Conservation (phyloP, 768 basidiomycete species). For the Sistotremastrum suecicum region DNA sequence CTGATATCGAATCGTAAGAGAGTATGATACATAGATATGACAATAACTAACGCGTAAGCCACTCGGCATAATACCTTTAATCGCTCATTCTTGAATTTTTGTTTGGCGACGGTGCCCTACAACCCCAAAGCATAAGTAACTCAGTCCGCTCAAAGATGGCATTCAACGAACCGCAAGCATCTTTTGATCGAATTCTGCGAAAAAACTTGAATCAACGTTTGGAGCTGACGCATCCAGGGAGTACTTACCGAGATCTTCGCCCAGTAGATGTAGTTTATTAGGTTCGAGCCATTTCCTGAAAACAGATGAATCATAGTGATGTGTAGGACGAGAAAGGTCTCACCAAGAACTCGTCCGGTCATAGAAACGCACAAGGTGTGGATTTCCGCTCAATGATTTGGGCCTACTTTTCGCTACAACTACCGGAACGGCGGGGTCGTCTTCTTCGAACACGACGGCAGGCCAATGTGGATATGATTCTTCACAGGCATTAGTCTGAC, state of each 20-base stretch:
- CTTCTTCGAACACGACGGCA: constrained; percentile 56
- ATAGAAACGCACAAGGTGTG: constrained; percentile 69
- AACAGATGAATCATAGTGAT: neutral
- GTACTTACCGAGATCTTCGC: constrained; percentile 53
- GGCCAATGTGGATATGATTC: constrained; percentile 83
- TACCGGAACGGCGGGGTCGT: constrained; percentile 41
- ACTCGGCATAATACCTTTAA: no score
- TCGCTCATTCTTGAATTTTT: no score
- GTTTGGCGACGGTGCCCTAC: no score
- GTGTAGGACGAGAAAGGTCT: constrained; percentile 7
- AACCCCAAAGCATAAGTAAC: no score
- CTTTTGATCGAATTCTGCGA: constrained; percentile 49
- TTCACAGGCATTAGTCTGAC: constrained; percentile 14
- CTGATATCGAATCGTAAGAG: constrained; percentile 4
- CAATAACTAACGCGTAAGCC: no score
- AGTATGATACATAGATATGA: neutral
- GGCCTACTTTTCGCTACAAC: constrained; percentile 12
- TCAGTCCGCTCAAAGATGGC: no score
- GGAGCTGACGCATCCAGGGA: neutral
- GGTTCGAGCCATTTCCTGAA: constrained; percentile 48
- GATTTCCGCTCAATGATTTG: constrained; percentile 23
- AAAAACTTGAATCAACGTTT: neutral
- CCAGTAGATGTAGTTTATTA: constrained; percentile 47
- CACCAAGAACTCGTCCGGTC: constrained; percentile 56
- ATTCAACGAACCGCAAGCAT: constrained; percentile 32